Base-by-base conservation (phyloP, 257 asterid species). In the Nicotiana obtusifolia region DNA sequence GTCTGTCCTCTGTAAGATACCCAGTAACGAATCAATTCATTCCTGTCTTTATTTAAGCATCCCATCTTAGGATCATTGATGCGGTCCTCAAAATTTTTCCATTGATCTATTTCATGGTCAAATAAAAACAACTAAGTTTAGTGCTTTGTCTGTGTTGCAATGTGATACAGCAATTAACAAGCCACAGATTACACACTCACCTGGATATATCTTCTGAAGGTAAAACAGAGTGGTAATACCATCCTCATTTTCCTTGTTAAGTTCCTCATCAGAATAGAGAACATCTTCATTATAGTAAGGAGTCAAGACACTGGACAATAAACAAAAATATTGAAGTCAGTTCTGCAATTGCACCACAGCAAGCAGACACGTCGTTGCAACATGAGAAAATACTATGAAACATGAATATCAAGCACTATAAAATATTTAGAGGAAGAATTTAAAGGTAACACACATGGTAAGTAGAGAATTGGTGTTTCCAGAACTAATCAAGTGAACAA, bases 1-100 rank as follows among this genome's bases (percentile, higher is more conserved):
- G 99, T 96, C 88, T 96, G 99, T 62, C 98, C 99, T 85, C 99
- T 90, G 88, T 92, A 91, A 41, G 99, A 96, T 44, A 96, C 99
- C 99, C 99, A 96, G 20, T 90, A 90, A 56, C 98, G 97, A 37
- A 84, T 93, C 82, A 89, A 84, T 80, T 96, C 99, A 53, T 85
- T 68, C 83, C 41, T 85, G 64, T 93, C 97, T 84, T 91, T 89
- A 64, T 60, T 66, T 31, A 69, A 84, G 61, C 65, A 69, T 68
- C 73, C 90, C 47, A 85, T 82, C 83, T 90, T 89, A 49, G 92
- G 87, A 84, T 95, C 98, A 10, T 56, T 66, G 71, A 89, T 89
- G 44, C 99, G 91, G 83, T 94, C 95, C 88, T 85, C 85, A 52
- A 91, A 96, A 80, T 96, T 93, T 84, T 85, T 96, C 99, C 99